A percentile compares a stretch with the other conserved stretches of the same genome.
phyloP scores from a whole-genome alignment of 441 rosid species.

The Sinapis alba region DNA sequence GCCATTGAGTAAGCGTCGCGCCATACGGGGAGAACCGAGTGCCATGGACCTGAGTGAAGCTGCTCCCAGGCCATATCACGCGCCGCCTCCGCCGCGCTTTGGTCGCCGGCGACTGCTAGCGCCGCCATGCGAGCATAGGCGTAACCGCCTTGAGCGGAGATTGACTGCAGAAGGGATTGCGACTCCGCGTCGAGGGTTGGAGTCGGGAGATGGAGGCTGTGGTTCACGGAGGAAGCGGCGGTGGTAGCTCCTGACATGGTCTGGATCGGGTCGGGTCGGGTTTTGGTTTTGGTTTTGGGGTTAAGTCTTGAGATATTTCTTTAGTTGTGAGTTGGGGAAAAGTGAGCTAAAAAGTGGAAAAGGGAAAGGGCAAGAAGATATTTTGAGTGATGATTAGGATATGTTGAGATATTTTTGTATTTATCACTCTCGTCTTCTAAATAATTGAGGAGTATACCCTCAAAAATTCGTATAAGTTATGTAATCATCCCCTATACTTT shows the following conservation, averaged over 20 bases:
- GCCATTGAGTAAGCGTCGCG: conserved; percentile 97
- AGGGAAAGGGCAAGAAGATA: conserved; percentile 21
- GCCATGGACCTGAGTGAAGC: conserved; percentile 98
- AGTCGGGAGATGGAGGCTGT: conserved; percentile 51
- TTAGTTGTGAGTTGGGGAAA: conserved; percentile 22
- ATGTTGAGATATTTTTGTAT: conserved; percentile 29
- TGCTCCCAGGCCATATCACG: conserved; percentile 99
- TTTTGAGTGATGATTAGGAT: conserved; percentile 43
- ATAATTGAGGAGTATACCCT: background rate
- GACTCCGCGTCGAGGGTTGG: conserved; percentile 74
- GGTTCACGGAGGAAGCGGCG: conserved; percentile 24
- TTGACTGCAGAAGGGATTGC: conserved; percentile 57
- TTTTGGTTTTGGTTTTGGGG: background rate
- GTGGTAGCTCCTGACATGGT: conserved; percentile 36
- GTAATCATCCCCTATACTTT: background rate
- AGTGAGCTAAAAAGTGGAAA: conserved; percentile 34
- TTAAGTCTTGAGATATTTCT: conserved; percentile 15
- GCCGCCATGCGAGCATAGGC: conserved; percentile 77
- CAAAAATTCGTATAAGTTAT: background rate
- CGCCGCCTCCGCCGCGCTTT: conserved; percentile 90
- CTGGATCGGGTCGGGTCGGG: conserved; percentile 7
- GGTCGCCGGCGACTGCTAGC: conserved; percentile 72
- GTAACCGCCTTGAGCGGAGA: conserved; percentile 82
- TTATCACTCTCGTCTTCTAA: background rate
- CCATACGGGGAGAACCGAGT: conserved; percentile 92